Evolutionary conservation across 2,329 filamentous ascomycete genomes (phyloP).

Genomic region (Orbilia blumenaviensis): DNA sequence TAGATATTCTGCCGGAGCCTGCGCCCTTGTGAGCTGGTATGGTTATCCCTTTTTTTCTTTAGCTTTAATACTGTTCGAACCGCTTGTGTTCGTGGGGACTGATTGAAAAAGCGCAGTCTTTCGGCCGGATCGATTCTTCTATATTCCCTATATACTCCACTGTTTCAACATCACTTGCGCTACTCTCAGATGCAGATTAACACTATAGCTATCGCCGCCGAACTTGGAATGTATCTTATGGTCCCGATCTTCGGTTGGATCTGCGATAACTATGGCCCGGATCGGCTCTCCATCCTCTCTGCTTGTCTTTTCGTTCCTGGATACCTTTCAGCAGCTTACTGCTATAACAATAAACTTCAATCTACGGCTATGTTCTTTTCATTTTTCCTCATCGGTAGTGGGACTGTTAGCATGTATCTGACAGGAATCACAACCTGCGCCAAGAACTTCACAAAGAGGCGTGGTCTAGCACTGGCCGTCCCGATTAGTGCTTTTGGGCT

Average conservation of each 20-base stretch:
- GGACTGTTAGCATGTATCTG: conserved; percentile 88
- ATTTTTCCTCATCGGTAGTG: conserved; percentile 83
- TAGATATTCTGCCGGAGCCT: conserved; percentile 43
- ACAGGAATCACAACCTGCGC: conserved; percentile 92
- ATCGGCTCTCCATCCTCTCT: conserved; percentile 76
- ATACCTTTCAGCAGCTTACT: conserved; percentile 82
- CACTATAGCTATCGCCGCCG: conserved; percentile 83
- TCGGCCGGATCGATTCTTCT: conserved; percentile 91
- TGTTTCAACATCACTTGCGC: conserved; percentile 84
- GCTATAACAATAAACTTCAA: conserved; percentile 74
- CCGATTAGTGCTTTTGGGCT: conserved; percentile 93
- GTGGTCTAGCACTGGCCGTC: conserved; percentile 85
- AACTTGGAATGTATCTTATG: conserved; percentile 87
- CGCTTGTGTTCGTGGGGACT: background rate
- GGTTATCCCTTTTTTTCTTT: too few relatives aligned
- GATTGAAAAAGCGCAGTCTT: conserved; percentile 60
- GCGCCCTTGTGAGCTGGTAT: conserved; percentile 50
- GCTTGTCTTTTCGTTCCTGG: conserved; percentile 79
- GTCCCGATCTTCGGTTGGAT: conserved; percentile 88
- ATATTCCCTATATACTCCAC: conserved; percentile 91
- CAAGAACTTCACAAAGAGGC: conserved; percentile 94
- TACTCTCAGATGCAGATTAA: conserved; percentile 96
- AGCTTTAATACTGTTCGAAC: too few relatives aligned
- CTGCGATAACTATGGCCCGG: conserved; percentile 87
- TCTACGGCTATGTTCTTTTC: conserved; percentile 85